Conservation (phyloP, 192 early-diverging fungal species). For the Podila minutissima region DNA sequence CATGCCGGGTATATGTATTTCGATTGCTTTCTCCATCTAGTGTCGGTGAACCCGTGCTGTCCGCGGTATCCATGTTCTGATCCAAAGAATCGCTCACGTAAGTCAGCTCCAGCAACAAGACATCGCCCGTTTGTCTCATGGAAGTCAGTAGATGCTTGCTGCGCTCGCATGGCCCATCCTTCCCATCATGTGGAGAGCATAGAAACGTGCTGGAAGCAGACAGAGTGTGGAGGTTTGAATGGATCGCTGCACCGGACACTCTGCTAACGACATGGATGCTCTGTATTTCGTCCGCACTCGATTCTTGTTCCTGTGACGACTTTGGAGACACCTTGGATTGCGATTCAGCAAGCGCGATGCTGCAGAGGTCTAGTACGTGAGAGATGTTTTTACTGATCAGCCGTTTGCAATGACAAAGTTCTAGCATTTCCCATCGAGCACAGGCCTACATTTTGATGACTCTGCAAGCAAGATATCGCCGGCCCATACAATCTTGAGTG, state of each 20-base stretch:
- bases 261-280: slow-evolving; percentile 22
- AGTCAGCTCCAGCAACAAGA: slow-evolving; percentile 13
- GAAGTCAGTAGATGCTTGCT: slow-evolving; percentile 17
- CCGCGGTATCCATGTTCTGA: not conserved
- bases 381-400: no score
- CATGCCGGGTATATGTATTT: not conserved
- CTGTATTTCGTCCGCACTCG: not conserved
- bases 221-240: slow-evolving; percentile 9
- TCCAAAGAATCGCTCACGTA: no score
- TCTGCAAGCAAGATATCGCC: slow-evolving; percentile 15
- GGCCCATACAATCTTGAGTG: slow-evolving; percentile 15
- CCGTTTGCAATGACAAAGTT: no score
- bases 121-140: slow-evolving; percentile 12
- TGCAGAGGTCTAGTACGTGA: slow-evolving; percentile 13
- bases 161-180: slow-evolving; percentile 11
- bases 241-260: slow-evolving; percentile 5
- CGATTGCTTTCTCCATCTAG: not conserved
- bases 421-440: no score
- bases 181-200: slow-evolving; percentile 15
- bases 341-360: slow-evolving; percentile 4
- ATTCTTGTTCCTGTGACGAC: not conserved
- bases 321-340: not conserved
- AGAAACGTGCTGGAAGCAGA: slow-evolving; percentile 1
- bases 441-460: slow-evolving; percentile 12
- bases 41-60: not conserved